Conservation (phyloP, 352 stramenopile genomes). For the Phytophthora syringae region DNA sequence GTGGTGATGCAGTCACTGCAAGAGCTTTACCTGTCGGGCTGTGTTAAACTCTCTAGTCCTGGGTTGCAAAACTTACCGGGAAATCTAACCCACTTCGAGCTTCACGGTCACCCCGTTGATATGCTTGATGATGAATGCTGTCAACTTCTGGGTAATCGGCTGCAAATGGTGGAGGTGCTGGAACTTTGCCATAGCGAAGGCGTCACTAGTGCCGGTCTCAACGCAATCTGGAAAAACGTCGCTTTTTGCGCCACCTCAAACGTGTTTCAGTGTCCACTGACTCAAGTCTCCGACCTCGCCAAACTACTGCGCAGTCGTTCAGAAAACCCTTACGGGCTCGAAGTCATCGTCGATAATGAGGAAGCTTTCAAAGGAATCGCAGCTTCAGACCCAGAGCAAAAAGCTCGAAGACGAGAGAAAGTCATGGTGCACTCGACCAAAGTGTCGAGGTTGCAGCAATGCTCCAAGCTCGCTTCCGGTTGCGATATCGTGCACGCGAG, state of each 20-base stretch:
- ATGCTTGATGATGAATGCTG: constrained; percentile 46
- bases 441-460: constrained; percentile 34
- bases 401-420: constrained; percentile 48
- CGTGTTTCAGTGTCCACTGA: constrained; percentile 40
- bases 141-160: constrained; percentile 28
- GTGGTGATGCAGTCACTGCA: constrained; percentile 64
- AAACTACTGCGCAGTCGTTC: constrained; percentile 36
- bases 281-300: constrained; percentile 36
- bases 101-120: constrained; percentile 34
- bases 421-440: constrained; percentile 14
- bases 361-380: constrained; percentile 54
- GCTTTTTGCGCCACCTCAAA: constrained; percentile 61
- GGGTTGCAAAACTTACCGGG: constrained; percentile 57
- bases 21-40: constrained; percentile 55
- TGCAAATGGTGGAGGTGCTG: constrained; percentile 50
- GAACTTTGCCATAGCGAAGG: constrained; percentile 45
- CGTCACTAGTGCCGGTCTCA: constrained; percentile 34
- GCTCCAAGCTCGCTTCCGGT: constrained; percentile 58
- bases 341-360: constrained; percentile 58
- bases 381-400: constrained; percentile 39
- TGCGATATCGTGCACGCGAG: constrained; percentile 30
- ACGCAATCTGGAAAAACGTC: constrained; percentile 44
- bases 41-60: constrained; percentile 32
- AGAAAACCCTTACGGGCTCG: constrained; percentile 59
- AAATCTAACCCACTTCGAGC: constrained; percentile 43